Evolutionary conservation across 1,284 basidiomycete genomes (phyloP), one percentile per base, ranked within the genome.

Genomic region (Leccinum solheimii): DNA sequence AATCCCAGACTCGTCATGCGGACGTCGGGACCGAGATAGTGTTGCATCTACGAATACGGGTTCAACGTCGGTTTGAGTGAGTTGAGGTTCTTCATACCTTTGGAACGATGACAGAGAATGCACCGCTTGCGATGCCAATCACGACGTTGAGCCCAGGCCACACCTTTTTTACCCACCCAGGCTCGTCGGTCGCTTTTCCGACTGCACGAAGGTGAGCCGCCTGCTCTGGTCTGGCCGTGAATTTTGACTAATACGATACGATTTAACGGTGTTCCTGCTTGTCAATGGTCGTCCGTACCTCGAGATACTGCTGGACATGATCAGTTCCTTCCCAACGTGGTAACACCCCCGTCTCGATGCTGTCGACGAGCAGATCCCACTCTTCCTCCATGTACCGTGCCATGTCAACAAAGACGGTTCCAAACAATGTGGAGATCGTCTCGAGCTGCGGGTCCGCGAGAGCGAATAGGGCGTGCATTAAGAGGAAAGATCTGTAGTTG

Each of bases 51-150:
- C 14, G 5, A 34, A 5, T 27, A 27, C 3, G 26, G 9, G 30
- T 8, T 21, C 8, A 51, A 36, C 9, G 2, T 43, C 10, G 9
- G 30, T 26, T 5, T 8, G 6, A 58, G 3, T 1, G 6, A 30
- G 13, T 3, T 50, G 14, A 1, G 10, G 11, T 48, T 13, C 7
- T 14, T 45, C 45, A 10, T 55, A 63, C 69, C 61, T 61, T 72
- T 27, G 68, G 69, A 27, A 72, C 38, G 5, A 61, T 21, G 23
- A 52, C 13, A 14, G 69, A 16, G 57, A 69, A 67, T 1, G 64
- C 59, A 27, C 69, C 71, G 30, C 71, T 72, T 14, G 58, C 59
- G n/a, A 72, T 66, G 3, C 61, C 63, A 27, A 66, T 57, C 56
- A 69, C 61, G 3, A 59, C 57, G 16, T 48, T 60, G 21, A 72